These are phyloP conservation scores for Sugiyamaella pinicola DNA, from an alignment of 1,139 yeast genomes.

Conservation along the genomic window DNA sequence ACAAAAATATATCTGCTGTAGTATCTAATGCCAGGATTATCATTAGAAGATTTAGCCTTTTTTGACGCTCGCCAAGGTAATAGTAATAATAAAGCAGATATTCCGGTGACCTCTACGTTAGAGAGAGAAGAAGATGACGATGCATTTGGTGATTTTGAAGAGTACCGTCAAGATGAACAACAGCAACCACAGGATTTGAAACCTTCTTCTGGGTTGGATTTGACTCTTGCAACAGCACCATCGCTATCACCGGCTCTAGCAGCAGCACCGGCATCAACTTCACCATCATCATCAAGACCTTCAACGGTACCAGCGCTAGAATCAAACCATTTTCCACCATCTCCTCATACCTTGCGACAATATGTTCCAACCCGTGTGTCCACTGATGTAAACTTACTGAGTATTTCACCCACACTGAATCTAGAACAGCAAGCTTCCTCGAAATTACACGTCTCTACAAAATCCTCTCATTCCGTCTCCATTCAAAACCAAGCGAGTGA, in stretches of 20 bases:
- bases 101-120: background rate
- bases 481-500: constrained; percentile 15
- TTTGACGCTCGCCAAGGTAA: constrained; percentile 15
- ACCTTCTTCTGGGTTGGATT: background rate
- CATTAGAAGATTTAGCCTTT: constrained; percentile 25
- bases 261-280: background rate
- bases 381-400: background rate
- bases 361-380: background rate
- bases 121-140: constrained; percentile 26
- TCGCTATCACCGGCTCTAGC: background rate
- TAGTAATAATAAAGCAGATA: background rate
- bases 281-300: too few relatives aligned
- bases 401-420: background rate
- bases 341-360: background rate
- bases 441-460: too few relatives aligned
- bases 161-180: background rate
- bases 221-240: background rate
- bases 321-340: background rate
- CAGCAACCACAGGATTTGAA: background rate
- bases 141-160: constrained; percentile 34
- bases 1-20: background rate
- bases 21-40: constrained; percentile 21
- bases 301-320: too few relatives aligned
- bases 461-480: background rate
- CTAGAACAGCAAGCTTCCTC: background rate